phyloP scores from a whole-genome alignment of 257 asterid genomes.

The Cordia subcordata region DNA sequence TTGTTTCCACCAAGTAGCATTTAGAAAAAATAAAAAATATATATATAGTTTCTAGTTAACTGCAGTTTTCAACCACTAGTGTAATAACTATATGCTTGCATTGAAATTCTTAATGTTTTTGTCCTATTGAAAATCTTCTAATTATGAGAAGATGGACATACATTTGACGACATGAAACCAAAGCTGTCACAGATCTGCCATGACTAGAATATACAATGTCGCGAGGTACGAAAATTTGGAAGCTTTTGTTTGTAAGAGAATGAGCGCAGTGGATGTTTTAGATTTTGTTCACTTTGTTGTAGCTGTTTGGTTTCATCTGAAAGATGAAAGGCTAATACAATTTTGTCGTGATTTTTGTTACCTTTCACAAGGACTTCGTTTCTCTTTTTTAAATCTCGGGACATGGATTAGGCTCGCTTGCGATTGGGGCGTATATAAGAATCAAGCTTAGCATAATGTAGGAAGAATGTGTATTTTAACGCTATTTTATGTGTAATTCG shows the following conservation, averaged over 20 bases:
- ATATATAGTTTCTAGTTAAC: too few relatives aligned
- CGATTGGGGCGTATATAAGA: too few relatives aligned
- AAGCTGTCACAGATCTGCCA: slow-evolving; percentile 43
- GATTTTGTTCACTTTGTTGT: neutral
- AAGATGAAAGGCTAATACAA: neutral
- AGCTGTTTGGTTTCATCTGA: slow-evolving; percentile 13
- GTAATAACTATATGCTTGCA: slow-evolving; percentile 13
- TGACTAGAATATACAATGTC: slow-evolving; percentile 15
- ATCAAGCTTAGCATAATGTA: too few relatives aligned
- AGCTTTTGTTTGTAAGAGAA: slow-evolving; percentile 31
- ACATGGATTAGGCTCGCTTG: too few relatives aligned
- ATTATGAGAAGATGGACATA: slow-evolving; percentile 21
- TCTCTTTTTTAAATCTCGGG: too few relatives aligned
- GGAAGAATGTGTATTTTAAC: too few relatives aligned
- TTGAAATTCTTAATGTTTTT: slow-evolving; percentile 28
- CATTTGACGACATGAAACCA: slow-evolving; percentile 32
- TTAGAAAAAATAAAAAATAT: too few relatives aligned
- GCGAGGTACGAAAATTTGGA: slow-evolving; percentile 27
- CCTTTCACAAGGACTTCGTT: too few relatives aligned
- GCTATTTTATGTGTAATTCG: too few relatives aligned
- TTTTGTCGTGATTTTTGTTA: too few relatives aligned
- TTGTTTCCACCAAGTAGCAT: slow-evolving; percentile 19
- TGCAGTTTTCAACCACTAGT: slow-evolving; percentile 12
- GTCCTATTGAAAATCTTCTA: slow-evolving; percentile 29
- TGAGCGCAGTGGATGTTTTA: slow-evolving; percentile 10